Evolutionary conservation across 2,329 filamentous ascomycete species (phyloP), one percentile per base, ranked within the genome.

Genomic region (Fusarium sublunatum): DNA sequence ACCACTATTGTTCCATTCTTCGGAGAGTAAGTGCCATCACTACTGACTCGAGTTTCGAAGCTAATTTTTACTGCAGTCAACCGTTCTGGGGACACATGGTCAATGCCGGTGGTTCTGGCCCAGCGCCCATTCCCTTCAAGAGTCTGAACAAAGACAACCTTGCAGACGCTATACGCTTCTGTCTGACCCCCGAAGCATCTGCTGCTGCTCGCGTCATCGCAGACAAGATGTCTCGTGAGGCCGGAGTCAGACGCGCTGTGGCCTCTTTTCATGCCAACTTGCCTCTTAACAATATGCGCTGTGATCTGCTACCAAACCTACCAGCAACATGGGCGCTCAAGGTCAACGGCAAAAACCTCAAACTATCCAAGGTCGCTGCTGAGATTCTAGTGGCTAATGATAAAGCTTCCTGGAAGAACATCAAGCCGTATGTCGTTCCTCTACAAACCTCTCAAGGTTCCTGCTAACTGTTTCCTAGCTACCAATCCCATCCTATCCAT

Each of bases 1-100:
- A 91, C 87, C 1, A 87, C 90, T 78, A 84, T 91, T 26, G 87
- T 92, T 1, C 89, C 90, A 0, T 92, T 92, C 75, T 92, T 92
- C 64, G 90, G 90, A 19, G 65, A 72, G 64, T 61, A 28, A 15
- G 62, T 62, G 32, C 2, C 12, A 15, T 6, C 5, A 9, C 4
- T 5, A 19, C 7, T n/a, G 12, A 15, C 13, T 15, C 32, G n/a
- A 2, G 7, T 19, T 19, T 19, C 19, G 19, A 35, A n/a, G 9
- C 32, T 35, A 15, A 35, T 9, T 1, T 5, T 35, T 35, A n/a
- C 32, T 6, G 6, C 4, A 58, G 54, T 8, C 62, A 69, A 26
- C 62, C 53, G 0, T 68, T 69, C 3, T 69, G 65, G 66, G 65
- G 66, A 11, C 28, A 68, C 2, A 69, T 69, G 66, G 59, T 68